Evolutionary conservation across 2,329 filamentous ascomycete genomes (phyloP).

Genomic region (Falciphora oryzae): DNA sequence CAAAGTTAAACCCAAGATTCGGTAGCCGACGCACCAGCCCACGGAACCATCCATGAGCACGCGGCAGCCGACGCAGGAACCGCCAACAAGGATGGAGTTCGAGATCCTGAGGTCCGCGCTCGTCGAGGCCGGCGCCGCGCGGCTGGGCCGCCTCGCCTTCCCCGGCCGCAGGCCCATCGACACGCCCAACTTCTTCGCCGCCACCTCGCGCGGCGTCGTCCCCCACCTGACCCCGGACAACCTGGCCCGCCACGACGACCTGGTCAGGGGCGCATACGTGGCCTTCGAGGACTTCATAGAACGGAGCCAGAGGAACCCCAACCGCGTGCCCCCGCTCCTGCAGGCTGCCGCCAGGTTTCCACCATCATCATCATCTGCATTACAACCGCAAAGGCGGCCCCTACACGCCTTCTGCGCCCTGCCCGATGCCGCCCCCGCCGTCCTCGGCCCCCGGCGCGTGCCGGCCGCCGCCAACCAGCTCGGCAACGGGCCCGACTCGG

Average conservation of each 20-base stretch:
- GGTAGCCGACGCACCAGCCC: background rate
- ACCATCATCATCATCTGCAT: background rate
- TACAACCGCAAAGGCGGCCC: slow-evolving; percentile 28
- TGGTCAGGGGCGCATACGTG: slow-evolving; percentile 67
- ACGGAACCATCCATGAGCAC: background rate
- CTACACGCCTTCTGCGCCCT: slow-evolving; percentile 74
- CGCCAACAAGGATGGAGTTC: slow-evolving; percentile 33
- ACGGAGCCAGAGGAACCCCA: slow-evolving; percentile 30
- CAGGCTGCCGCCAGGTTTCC: slow-evolving; percentile 22
- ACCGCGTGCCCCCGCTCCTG: slow-evolving; percentile 44
- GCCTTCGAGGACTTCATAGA: slow-evolving; percentile 81
- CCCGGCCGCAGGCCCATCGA: slow-evolving; percentile 58
- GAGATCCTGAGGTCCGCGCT: slow-evolving; percentile 38
- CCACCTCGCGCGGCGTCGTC: slow-evolving; percentile 76
- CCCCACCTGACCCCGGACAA: slow-evolving; percentile 89
- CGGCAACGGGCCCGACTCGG: slow-evolving; percentile 62
- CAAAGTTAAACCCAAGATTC: background rate
- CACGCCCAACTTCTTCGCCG: slow-evolving; percentile 76
- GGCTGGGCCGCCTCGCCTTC: slow-evolving; percentile 63
- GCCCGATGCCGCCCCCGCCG: slow-evolving; percentile 56
- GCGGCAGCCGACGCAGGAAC: background rate
- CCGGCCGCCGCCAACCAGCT: slow-evolving; percentile 68
- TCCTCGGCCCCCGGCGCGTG: slow-evolving; percentile 73
- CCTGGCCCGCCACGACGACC: slow-evolving; percentile 52
- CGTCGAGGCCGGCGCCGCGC: slow-evolving; percentile 40